These are phyloP conservation scores for Podosphaera xanthii DNA, from an alignment of 2,329 filamentous ascomycete genomes.

Conservation along the genomic window DNA sequence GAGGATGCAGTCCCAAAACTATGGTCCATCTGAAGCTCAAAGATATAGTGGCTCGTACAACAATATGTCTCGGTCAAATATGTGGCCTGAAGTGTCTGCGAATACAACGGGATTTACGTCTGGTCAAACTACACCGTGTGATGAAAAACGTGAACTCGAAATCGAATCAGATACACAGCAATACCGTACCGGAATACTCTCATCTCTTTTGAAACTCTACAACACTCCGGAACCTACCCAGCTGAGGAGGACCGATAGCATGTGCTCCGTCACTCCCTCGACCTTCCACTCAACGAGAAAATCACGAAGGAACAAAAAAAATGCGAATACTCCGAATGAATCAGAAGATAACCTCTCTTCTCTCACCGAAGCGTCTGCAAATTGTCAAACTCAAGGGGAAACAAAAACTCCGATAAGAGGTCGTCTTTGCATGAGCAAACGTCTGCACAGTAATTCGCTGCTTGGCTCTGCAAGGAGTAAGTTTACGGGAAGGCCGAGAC, in stretches of 20 bases:
- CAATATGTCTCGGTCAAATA: conserved; percentile 8
- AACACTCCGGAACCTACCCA: conserved; percentile 21
- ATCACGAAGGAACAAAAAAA: conserved; percentile 13
- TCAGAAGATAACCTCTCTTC: conserved; percentile 26
- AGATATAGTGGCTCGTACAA: conserved; percentile 22
- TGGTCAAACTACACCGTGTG: conserved; percentile 22
- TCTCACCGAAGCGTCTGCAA: conserved; percentile 30
- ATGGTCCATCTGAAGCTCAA: conserved; percentile 20
- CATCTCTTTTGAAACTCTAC: conserved; percentile 49
- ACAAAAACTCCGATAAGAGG: conserved; percentile 17
- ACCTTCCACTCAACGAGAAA: conserved; percentile 20
- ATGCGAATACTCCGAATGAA: conserved; percentile 19
- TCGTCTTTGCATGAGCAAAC: conserved; percentile 12
- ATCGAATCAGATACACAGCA: conserved; percentile 44
- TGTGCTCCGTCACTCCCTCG: conserved; percentile 12
- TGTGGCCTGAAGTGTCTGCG: conserved; percentile 5
- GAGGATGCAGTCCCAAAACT: conserved; percentile 5
- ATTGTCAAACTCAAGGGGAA: conserved; percentile 26
- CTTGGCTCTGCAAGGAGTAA: conserved; percentile 9
- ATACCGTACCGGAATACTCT: conserved; percentile 52
- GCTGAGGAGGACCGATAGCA: conserved; percentile 13
- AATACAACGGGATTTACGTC: conserved; percentile 16
- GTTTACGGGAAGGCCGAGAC: conserved; percentile 10
- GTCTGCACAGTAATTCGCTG: conserved; percentile 10
- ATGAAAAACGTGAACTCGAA: conserved; percentile 26